Conservation (phyloP, 2,329 filamentous ascomycete species). For the Nothophoma quercina region DNA sequence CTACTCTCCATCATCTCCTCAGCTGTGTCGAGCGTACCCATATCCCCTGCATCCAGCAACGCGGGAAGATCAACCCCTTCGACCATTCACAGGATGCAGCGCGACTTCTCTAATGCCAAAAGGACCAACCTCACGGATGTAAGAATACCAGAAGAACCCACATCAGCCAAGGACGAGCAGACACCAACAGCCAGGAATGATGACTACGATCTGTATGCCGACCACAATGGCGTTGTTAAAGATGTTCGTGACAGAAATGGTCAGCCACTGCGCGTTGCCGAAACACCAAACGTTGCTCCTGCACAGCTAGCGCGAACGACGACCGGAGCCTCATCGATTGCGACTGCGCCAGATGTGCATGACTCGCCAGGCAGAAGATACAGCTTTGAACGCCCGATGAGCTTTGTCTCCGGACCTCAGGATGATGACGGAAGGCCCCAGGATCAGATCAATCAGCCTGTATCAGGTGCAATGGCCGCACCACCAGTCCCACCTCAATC, state of each 20-base stretch:
- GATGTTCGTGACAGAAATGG: conserved; percentile 41
- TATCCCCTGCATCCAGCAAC: conserved; percentile 40
- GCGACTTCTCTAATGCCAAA: conserved; percentile 31
- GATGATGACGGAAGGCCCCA: conserved; percentile 46
- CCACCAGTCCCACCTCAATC: conserved; percentile 15
- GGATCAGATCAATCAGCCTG: conserved; percentile 45
- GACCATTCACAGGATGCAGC: conserved; percentile 36
- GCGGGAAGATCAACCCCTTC: conserved; percentile 42
- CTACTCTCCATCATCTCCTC: conserved; percentile 48
- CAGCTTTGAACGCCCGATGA: conserved; percentile 48
- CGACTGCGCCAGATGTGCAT: conserved; percentile 15
- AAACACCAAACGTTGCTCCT: conserved; percentile 1
- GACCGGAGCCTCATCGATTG: conserved; percentile 9
- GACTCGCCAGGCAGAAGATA: conserved; percentile 34
- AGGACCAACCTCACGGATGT: conserved; percentile 26
- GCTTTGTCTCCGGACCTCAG: conserved; percentile 44
- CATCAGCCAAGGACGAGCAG: conserved; percentile 22
- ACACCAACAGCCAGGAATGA: conserved; percentile 30
- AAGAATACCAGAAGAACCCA: conserved; percentile 36
- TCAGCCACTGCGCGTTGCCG: conserved; percentile 34
- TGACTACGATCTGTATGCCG: conserved; percentile 48
- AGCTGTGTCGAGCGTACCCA: conserved; percentile 41
- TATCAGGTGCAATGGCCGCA: conserved; percentile 11
- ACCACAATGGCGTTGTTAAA: conserved; percentile 49
- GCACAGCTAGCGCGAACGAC: conserved; percentile 15